Percentiles rank a stretch among this genome's conserved stretches.
Evolutionary conservation across 805 yeast genomes (phyloP).

Genomic region (Candida tammaniensis): DNA sequence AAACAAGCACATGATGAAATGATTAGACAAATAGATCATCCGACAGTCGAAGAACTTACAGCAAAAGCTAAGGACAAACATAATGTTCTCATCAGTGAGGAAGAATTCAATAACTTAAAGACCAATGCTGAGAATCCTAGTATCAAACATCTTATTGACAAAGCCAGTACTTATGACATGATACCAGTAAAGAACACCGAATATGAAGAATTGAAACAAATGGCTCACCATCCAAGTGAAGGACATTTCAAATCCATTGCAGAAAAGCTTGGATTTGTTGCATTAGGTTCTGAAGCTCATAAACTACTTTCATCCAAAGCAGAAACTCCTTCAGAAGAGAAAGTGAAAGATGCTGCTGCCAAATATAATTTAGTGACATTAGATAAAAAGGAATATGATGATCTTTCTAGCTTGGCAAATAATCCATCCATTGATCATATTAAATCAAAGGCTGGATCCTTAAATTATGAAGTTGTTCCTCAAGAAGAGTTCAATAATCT

Average conservation of each 20-base stretch:
- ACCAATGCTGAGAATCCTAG: constrained; percentile 7
- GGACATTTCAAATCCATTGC: constrained; percentile 16
- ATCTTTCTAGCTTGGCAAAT: constrained; percentile 12
- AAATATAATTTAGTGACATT: constrained; percentile 9
- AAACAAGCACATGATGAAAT: constrained; percentile 2
- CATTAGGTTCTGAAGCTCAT: constrained; percentile 12
- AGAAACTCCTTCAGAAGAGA: constrained; percentile 15
- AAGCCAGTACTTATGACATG: constrained; percentile 4
- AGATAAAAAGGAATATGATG: constrained; percentile 9
- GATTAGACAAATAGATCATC: constrained; percentile 4
- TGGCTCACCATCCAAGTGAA: constrained; percentile 21
- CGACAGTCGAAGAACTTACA: constrained; percentile 9
- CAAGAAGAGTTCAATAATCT: constrained; percentile 20
- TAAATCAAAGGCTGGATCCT: constrained; percentile 18
- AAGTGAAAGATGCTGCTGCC: constrained; percentile 11
- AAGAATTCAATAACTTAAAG: constrained; percentile 14
- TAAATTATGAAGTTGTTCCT: constrained; percentile 16
- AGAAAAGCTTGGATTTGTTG: constrained; percentile 11
- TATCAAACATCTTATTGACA: constrained; percentile 7
- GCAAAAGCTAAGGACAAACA: constrained; percentile 13
- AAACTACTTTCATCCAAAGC: constrained; percentile 7
- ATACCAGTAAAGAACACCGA: constrained; percentile 9
- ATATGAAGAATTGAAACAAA: constrained; percentile 14
- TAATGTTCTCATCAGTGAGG: constrained; percentile 15
- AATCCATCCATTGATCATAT: constrained; percentile 30